Conservation (phyloP, 2,329 filamentous ascomycete genomes). For the Trichoderma pleuroti region DNA sequence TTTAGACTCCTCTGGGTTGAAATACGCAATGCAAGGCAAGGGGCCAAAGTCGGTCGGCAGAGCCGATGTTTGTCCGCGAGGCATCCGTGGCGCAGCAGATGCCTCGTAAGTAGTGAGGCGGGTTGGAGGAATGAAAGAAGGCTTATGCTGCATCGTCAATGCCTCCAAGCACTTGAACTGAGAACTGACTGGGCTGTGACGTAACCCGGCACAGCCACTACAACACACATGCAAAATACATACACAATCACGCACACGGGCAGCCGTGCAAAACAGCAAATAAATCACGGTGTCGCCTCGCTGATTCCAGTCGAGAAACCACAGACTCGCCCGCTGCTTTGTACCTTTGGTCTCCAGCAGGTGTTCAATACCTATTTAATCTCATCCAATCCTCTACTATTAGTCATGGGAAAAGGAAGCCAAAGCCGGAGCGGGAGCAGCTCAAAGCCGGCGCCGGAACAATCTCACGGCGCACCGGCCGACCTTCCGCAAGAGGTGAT, state of each 20-base stretch:
- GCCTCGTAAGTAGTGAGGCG: not conserved
- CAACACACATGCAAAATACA: too few relatives aligned
- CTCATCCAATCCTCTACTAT: not conserved
- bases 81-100: constrained; percentile 2
- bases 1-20: too few relatives aligned
- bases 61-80: not conserved
- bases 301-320: not conserved
- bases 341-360: not conserved
- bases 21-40: too few relatives aligned
- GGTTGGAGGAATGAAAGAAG: not conserved
- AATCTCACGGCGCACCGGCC: not conserved
- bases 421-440: not conserved
- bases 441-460: not conserved
- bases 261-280: not conserved
- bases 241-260: too few relatives aligned
- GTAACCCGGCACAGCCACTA: not conserved
- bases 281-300: not conserved
- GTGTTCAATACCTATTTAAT: too few relatives aligned
- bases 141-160: not conserved
- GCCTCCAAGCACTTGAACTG: not conserved
- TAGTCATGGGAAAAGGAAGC: not conserved
- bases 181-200: not conserved
- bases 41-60: not conserved
- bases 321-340: not conserved
- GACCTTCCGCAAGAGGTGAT: constrained; percentile 2